Base-by-base conservation (phyloP, 306 rosid genomes). In the Macrotyloma uniflorum region DNA sequence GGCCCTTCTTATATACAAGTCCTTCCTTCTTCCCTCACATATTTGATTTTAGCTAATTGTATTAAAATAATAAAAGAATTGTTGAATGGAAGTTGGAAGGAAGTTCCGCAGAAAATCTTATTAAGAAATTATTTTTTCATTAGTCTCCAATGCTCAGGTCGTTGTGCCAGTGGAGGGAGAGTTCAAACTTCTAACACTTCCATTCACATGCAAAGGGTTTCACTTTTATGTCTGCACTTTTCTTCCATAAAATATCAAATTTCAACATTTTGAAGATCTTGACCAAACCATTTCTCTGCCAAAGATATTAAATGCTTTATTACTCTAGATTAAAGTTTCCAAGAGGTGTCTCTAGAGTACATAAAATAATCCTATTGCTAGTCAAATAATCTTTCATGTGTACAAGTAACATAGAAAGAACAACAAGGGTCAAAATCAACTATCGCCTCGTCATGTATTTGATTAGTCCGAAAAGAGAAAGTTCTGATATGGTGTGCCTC, bases 401-500 rank as follows among this genome's bases (percentile, higher is more conserved):
- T 78, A 66, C 42, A 20, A 49, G 24, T 53, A n/a, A n/a, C n/a
- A n/a, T n/a, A n/a, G n/a, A n/a, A n/a, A n/a, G n/a, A n/a, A n/a
- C n/a, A n/a, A n/a, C n/a, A n/a, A n/a, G n/a, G n/a, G n/a, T n/a
- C 55, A 74, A 72, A 74, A 49, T 75, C 26, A 67, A 57, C 33
- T 5, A 54, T 16, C 14, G 2, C 71, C 14, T 46, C 51, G 22
- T 19, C 10, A 15, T 13, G 38, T 15, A 7, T 19, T 69, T 67
- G 40, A 74, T 15, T 73, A 51, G 51, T 82, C 67, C 24, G 82
- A 55, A 15, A 63, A 5, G 22, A 89, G 89, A 54, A 84, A 89
- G 51, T 45, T 83, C 35, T 77, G 77, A 49, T 70, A 86, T 22
- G 83, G 12, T 30, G 90, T 89, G 5, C 87, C 90, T 55, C 64